Conservation (phyloP, 352 stramenopile genomes). For the Globisporangium heterothallicum region DNA sequence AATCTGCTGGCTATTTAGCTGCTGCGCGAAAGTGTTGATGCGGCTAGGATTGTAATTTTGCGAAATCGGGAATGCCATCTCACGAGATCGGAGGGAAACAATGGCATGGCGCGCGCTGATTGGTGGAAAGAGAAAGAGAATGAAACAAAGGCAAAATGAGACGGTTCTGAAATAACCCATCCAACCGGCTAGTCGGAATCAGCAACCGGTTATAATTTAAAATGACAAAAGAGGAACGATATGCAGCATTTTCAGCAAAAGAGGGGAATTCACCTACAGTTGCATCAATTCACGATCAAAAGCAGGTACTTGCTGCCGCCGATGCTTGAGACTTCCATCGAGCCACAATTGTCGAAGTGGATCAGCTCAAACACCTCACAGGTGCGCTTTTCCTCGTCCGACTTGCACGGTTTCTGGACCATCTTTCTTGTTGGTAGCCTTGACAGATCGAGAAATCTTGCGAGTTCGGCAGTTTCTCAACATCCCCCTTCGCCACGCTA, state of each 20-base stretch:
- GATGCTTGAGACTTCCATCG: constrained; percentile 13
- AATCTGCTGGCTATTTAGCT: background rate
- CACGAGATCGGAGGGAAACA: background rate
- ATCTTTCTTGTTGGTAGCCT: constrained; percentile 18
- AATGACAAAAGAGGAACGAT: no score
- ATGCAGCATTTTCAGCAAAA: no score
- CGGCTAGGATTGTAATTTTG: background rate
- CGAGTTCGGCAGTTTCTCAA: constrained; percentile 5
- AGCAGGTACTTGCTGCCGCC: constrained; percentile 15
- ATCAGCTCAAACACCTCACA: constrained; percentile 12
- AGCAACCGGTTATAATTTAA: no score
- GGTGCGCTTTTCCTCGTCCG: constrained; percentile 7
- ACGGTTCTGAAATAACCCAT: no score
- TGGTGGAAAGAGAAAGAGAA: no score
- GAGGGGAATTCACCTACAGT: no score
- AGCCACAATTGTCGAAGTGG: constrained; percentile 16
- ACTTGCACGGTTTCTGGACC: constrained; percentile 16
- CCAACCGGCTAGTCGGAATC: no score
- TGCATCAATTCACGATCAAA: constrained; percentile 14
- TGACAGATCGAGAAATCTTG: constrained; percentile 2
- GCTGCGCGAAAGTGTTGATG: background rate
- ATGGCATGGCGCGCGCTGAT: background rate
- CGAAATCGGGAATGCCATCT: background rate
- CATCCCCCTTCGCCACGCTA: constrained; percentile 11
- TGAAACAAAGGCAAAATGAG: no score